A percentile compares a stretch with the other conserved stretches of the same genome.
Conservation (phyloP, 2,329 filamentous ascomycete genomes). For the Neurospora sp. region DNA sequence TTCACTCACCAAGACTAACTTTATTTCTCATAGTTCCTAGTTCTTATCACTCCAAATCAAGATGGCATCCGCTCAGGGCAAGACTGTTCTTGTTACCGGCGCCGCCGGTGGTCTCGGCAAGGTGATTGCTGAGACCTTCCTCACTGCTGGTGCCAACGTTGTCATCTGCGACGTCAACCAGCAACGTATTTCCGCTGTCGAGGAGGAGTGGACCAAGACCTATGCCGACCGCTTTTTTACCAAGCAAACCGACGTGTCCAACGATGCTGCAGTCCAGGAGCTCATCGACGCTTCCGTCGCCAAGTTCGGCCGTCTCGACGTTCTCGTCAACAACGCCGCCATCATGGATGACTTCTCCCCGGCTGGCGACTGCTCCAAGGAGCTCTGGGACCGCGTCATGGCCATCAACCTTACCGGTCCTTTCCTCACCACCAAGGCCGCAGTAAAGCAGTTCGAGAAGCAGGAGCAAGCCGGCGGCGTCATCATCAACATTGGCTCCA, state of each 20-base stretch:
- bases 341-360: conserved; percentile 47
- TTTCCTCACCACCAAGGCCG: conserved; percentile 40
- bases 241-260: conserved; percentile 22
- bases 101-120: conserved; percentile 26
- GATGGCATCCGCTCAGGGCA: conserved; percentile 16
- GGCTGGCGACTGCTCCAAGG: conserved; percentile 34
- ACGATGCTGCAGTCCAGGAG: conserved; percentile 20
- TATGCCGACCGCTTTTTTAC: conserved; percentile 19
- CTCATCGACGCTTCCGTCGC: conserved; percentile 22
- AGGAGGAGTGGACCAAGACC: conserved; percentile 16
- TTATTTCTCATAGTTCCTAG: not conserved
- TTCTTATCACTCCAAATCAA: not conserved
- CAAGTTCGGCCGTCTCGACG: conserved; percentile 32
- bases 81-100: conserved; percentile 23
- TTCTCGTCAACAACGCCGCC: conserved; percentile 49
- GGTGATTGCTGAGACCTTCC: conserved; percentile 22
- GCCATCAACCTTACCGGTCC: conserved; percentile 46
- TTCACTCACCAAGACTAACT: not conserved
- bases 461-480: conserved; percentile 30
- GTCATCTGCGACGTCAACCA: conserved; percentile 25
- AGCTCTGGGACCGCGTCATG: conserved; percentile 43
- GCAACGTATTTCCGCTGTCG: conserved; percentile 17
- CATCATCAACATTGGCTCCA: conserved; percentile 43
- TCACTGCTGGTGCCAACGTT: conserved; percentile 24
- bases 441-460: conserved; percentile 36